These are phyloP conservation scores for Melaleuca quinquenervia DNA, from an alignment of 345 rosid species.

Conservation along the genomic window DNA sequence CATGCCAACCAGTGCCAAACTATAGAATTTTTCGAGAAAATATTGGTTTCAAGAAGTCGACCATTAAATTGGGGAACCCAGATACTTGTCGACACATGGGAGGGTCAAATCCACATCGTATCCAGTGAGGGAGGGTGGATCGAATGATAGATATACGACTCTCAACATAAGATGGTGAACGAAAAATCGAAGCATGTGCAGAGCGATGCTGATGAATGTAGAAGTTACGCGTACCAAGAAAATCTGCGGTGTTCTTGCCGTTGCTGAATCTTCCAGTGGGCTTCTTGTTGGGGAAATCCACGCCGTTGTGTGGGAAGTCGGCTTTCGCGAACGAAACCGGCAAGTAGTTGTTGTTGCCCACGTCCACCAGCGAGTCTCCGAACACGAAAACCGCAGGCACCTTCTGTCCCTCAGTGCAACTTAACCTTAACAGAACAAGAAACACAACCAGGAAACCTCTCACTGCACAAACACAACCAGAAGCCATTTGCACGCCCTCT, in stretches of 20 bases:
- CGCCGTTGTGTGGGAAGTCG: slow-evolving; percentile 36
- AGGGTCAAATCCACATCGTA: no score
- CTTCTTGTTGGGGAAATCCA: slow-evolving; percentile 30
- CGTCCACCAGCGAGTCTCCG: slow-evolving; percentile 46
- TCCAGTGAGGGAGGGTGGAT: background rate
- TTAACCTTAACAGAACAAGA: background rate
- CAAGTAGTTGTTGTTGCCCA: slow-evolving; percentile 42
- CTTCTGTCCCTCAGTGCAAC: slow-evolving; percentile 7
- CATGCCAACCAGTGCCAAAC: no score
- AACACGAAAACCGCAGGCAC: slow-evolving; percentile 34
- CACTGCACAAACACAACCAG: background rate
- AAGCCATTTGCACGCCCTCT: background rate
- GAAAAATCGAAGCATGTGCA: background rate
- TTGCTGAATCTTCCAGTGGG: slow-evolving; percentile 48
- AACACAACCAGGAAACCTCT: background rate
- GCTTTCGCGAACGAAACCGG: slow-evolving; percentile 26
- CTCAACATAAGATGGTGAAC: background rate
- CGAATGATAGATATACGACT: background rate
- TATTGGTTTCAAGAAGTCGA: no score
- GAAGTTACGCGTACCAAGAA: slow-evolving; percentile 14
- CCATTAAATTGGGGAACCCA: no score
- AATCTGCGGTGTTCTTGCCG: slow-evolving; percentile 52
- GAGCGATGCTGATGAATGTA: background rate
- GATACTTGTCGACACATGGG: no score
- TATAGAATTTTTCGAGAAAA: no score